Evolutionary conservation across 2,329 filamentous ascomycete species (phyloP), one percentile per base, ranked within the genome.

Genomic region (Ophiostoma novo-ulmi): DNA sequence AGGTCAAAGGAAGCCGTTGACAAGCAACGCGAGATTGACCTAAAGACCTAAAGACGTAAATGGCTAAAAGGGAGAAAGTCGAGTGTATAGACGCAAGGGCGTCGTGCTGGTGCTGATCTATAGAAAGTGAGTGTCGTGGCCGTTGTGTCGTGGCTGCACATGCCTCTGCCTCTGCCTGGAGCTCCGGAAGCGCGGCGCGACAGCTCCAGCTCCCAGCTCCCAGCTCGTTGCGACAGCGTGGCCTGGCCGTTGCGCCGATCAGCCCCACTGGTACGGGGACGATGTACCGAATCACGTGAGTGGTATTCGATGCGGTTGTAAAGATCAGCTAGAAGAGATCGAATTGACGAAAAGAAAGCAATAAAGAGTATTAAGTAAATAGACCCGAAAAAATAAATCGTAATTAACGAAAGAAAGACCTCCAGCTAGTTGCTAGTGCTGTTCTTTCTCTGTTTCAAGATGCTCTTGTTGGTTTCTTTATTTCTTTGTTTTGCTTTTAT

Each of bases 171-270:
- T 39, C 38, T 48, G 17, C 11, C 48, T 55, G 20, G 52, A 58
- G 52, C n/a, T 58, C 22, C 39, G 39, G n/a, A 17, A 58, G 17
- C 52, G 52, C 52, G 52, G 52, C 22, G 52, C 44, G 52, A 26
- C 52, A 26, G n/a, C n/a, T 58, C n/a, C 22, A 58, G 22, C 3
- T 11, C 10, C 8, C n/a, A 58, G 52, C 52, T 63, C 58, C 13
- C 36, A 26, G 35, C 17, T 20, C 7, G 44, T 48, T 63, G 26
- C 58, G 58, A 35, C 58, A 63, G 58, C 58, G 58, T 63, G 58
- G 58, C 58, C 58, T 63, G 31, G 52, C 58, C 31, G 58, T 36
- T 63, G 58, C 58, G 58, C 58, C 58, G 58, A 63, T 36, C 58
- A 3, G 58, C 58, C 58, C 58, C 58, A 63, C 58, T 22, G 11